These are phyloP conservation scores for Trypanosoma conorhini DNA, from an alignment of 208 protist genomes.

Conservation along the genomic window DNA sequence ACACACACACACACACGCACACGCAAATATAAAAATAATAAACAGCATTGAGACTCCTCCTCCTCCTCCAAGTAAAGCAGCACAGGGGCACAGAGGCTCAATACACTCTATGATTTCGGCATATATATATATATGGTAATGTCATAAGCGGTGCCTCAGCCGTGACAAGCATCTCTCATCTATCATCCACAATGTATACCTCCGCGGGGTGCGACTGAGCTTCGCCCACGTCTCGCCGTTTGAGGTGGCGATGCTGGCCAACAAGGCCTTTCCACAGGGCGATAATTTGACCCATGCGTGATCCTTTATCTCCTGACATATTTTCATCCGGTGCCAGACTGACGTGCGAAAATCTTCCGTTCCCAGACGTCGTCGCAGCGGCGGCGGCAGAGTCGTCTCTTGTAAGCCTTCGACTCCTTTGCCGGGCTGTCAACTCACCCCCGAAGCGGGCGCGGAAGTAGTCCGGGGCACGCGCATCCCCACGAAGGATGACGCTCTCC, in stretches of 20 bases:
- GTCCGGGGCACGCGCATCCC: slow-evolving; percentile 35
- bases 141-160: neutral
- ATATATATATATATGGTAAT: neutral
- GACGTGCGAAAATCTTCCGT: neutral
- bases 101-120: neutral
- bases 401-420: neutral
- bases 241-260: slow-evolving; percentile 40
- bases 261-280: slow-evolving; percentile 68
- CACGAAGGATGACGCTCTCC: slow-evolving; percentile 33
- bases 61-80: no score
- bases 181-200: slow-evolving; percentile 10
- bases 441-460: slow-evolving; percentile 53
- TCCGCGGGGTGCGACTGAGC: neutral
- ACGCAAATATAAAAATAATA: no score
- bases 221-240: neutral
- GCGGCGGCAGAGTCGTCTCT: slow-evolving; percentile 21
- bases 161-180: neutral
- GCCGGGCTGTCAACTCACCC: slow-evolving; percentile 42
- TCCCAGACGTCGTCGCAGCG: neutral
- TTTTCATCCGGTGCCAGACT: neutral
- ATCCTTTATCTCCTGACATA: slow-evolving; percentile 28
- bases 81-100: neutral
- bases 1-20: neutral
- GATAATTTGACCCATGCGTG: slow-evolving; percentile 54
- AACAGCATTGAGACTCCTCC: no score